These are phyloP conservation scores for Hemisphaericaspora xylofermentans DNA, from an alignment of 1,139 yeast species.

Conservation along the genomic window DNA sequence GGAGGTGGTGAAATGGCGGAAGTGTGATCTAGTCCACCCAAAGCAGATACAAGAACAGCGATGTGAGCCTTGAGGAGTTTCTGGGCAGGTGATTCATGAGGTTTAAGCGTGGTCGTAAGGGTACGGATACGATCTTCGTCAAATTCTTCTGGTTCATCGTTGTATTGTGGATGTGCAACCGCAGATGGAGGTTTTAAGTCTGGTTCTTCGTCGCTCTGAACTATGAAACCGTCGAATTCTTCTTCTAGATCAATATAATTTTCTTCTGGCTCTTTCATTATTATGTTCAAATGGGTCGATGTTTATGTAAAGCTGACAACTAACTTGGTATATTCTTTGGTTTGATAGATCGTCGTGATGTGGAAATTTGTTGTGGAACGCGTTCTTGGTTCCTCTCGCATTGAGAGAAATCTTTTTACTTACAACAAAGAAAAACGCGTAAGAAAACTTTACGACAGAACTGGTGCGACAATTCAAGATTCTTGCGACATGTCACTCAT, in stretches of 20 bases:
- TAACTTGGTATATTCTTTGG: too few species aligned
- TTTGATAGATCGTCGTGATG: too few species aligned
- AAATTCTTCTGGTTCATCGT: conserved; percentile 14
- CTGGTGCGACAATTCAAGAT: too few species aligned
- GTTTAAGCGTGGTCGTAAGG: conserved; percentile 29
- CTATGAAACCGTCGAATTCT: neutral
- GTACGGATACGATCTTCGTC: conserved; percentile 30
- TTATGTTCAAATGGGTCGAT: too few species aligned
- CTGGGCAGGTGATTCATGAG: conserved; percentile 40
- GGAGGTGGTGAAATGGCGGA: conserved; percentile 42
- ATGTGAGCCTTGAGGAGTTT: conserved; percentile 64
- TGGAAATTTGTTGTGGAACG: too few species aligned
- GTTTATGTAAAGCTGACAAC: too few species aligned
- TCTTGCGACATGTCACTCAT: too few species aligned
- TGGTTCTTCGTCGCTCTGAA: neutral
- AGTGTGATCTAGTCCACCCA: conserved; percentile 77
- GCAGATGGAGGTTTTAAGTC: neutral
- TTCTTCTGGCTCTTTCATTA: neutral
- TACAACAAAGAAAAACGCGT: too few species aligned
- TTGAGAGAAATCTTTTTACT: too few species aligned
- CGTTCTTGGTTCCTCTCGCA: too few species aligned
- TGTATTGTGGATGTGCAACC: neutral
- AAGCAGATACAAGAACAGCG: conserved; percentile 69
- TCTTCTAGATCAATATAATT: neutral
- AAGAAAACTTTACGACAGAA: too few species aligned